Evolutionary conservation across 148 eudicot species (phyloP).

Genomic region (Hydrangea macrophylla): DNA sequence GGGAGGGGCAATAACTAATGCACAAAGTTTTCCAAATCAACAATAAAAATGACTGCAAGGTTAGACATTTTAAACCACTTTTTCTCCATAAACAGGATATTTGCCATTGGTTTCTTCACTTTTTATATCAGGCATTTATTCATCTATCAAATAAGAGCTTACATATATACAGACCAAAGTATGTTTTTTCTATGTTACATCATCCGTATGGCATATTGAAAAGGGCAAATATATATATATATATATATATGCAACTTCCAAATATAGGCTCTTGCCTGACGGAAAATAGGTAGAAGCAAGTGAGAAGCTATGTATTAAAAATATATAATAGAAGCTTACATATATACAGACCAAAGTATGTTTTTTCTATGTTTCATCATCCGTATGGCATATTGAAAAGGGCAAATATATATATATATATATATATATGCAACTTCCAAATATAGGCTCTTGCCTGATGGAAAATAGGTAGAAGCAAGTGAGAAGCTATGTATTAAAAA

Average conservation of each 20-base stretch:
- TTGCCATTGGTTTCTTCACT: neutral
- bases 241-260: neutral
- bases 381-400: neutral
- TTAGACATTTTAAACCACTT: neutral
- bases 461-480: neutral
- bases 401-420: no score
- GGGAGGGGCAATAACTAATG: no score
- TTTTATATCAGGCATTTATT: neutral
- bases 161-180: neutral
- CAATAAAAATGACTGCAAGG: neutral
- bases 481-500: neutral
- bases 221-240: no score
- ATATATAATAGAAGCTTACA: neutral
- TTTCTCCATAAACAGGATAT: neutral
- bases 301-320: neutral
- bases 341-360: neutral
- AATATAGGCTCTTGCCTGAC: conserved; percentile 6
- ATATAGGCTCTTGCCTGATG: conserved; percentile 7
- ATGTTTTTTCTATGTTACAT: neutral
- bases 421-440: neutral
- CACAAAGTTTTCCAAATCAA: neutral
- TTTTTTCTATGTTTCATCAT: neutral
- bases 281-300: neutral
- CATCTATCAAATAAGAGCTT: neutral
- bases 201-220: neutral